phyloP scores from a whole-genome alignment of 345 rosid species.

The Pugionium cornutum region DNA sequence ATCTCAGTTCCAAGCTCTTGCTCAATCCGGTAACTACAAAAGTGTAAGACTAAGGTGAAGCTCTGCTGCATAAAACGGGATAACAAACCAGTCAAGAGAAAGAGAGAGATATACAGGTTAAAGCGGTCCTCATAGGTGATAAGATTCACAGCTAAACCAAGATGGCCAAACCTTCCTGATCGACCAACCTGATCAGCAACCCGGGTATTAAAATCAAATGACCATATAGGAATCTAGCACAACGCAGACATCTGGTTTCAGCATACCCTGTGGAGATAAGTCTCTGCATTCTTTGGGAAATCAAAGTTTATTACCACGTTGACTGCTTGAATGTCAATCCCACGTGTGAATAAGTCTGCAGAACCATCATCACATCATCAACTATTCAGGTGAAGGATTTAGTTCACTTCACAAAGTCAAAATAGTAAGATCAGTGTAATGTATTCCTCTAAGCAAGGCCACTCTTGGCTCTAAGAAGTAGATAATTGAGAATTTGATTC shows the following conservation, averaged over 20 bases:
- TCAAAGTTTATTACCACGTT: conserved; percentile 93
- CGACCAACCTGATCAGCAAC: conserved; percentile 67
- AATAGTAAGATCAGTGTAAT: conserved; percentile 1
- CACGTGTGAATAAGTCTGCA: conserved; percentile 87
- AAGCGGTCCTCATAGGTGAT: conserved; percentile 92
- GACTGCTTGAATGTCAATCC: conserved; percentile 94
- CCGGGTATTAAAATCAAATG: conserved; percentile 1
- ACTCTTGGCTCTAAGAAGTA: conserved; percentile 8
- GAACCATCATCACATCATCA: conserved; percentile 25
- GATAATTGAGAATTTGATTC: background rate
- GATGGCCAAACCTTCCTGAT: conserved; percentile 96
- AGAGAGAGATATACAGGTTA: conserved; percentile 60
- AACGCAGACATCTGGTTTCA: background rate
- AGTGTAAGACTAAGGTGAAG: background rate
- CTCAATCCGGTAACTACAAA: conserved; percentile 86
- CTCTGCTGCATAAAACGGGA: conserved; percentile 3
- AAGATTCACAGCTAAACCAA: conserved; percentile 90
- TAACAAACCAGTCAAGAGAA: conserved; percentile 16
- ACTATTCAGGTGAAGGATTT: conserved; percentile 10
- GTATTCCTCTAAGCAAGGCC: conserved; percentile 10
- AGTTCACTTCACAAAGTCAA: background rate
- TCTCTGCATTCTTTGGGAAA: conserved; percentile 86
- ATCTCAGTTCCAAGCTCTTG: conserved; percentile 97
- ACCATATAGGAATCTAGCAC: conserved; percentile 10
- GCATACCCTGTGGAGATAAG: conserved; percentile 92